phyloP scores from a whole-genome alignment of 1,139 yeast genomes.

The Kurtzmaniella quercitrusa region DNA sequence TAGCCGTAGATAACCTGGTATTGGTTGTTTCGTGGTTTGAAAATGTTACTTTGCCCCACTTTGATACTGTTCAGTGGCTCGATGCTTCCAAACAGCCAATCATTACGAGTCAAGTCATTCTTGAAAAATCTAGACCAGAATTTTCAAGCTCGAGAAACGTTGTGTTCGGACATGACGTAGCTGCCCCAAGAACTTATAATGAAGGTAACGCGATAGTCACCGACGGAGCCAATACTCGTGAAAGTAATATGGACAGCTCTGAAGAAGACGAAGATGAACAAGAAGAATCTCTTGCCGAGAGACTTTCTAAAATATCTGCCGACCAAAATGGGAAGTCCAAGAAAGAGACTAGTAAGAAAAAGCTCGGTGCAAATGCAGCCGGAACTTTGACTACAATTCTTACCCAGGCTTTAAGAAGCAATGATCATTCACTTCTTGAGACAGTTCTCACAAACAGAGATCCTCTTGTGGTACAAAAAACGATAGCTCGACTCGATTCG shows the following conservation, averaged over 20 bases:
- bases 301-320: constrained; percentile 41
- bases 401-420: constrained; percentile 67
- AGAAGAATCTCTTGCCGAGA: constrained; percentile 57
- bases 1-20: constrained; percentile 32
- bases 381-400: constrained; percentile 65
- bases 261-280: constrained; percentile 39
- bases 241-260: constrained; percentile 44
- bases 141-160: constrained; percentile 34
- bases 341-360: constrained; percentile 23
- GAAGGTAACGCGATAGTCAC: constrained; percentile 67
- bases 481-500: constrained; percentile 69
- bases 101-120: constrained; percentile 21
- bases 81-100: constrained; percentile 28
- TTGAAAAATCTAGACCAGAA: constrained; percentile 40
- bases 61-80: constrained; percentile 57
- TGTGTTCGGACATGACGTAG: constrained; percentile 60
- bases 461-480: constrained; percentile 65
- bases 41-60: constrained; percentile 59
- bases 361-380: constrained; percentile 39
- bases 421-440: constrained; percentile 71
- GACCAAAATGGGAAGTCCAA: constrained; percentile 17
- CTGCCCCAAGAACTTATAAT: constrained; percentile 64
- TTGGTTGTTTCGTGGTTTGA: constrained; percentile 69
- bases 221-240: constrained; percentile 52
- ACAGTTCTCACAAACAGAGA: constrained; percentile 77